Evolutionary conservation across 2,329 filamentous ascomycete genomes (phyloP).

Genomic region (Phialophora macrospora): DNA sequence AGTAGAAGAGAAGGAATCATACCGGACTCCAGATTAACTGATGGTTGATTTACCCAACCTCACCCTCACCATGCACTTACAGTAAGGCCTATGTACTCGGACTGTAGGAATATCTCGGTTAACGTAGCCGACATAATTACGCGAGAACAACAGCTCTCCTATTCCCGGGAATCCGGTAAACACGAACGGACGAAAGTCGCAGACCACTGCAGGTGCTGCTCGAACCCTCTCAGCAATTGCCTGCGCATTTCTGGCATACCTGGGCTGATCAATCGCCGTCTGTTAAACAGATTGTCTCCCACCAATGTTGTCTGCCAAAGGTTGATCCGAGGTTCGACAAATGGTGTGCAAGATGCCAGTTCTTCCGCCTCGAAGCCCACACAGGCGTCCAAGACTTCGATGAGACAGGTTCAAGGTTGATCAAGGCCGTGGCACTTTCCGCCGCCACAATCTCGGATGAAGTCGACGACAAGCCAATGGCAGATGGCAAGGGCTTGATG

Average conservation of each 20-base stretch:
- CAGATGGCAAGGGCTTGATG: slow-evolving; percentile 13
- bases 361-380: background rate
- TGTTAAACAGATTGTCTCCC: background rate
- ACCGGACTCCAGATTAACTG: background rate
- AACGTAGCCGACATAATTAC: background rate
- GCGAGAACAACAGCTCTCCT: background rate
- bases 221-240: background rate
- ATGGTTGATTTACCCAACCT: background rate
- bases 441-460: slow-evolving; percentile 22
- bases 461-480: slow-evolving; percentile 20
- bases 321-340: slow-evolving; percentile 1
- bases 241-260: background rate
- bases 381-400: background rate
- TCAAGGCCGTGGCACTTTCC: slow-evolving; percentile 18
- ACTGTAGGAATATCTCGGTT: background rate
- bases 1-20: background rate
- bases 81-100: no score
- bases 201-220: background rate
- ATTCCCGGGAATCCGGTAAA: background rate
- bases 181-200: background rate
- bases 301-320: background rate
- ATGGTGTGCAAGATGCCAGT: background rate
- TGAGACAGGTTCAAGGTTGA: slow-evolving; percentile 14
- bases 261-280: background rate
- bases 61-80: background rate